Percentiles rank a stretch among this genome's conserved stretches.
phyloP scores from a whole-genome alignment of 768 basidiomycete genomes.

The Megacollybia marginata region DNA sequence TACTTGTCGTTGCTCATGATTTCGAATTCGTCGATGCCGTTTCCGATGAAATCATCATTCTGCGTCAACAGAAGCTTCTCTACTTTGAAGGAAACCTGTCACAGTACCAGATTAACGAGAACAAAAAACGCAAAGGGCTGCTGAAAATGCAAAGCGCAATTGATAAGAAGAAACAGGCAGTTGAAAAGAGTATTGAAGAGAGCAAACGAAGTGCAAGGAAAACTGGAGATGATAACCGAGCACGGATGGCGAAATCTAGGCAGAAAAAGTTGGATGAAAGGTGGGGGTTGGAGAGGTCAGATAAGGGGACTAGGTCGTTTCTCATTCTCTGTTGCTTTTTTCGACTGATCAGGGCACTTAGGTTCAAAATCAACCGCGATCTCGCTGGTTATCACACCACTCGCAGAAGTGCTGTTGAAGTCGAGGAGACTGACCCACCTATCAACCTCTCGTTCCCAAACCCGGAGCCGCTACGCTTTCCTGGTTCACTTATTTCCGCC shows the following conservation, averaged over 20 bases:
- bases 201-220: conserved; percentile 43
- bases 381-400: conserved; percentile 31
- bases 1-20: conserved; percentile 65
- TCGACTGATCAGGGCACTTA: conserved; percentile 14
- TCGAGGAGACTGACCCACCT: conserved; percentile 28
- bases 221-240: conserved; percentile 56
- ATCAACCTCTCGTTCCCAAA: conserved; percentile 27
- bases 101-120: conserved; percentile 37
- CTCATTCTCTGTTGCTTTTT: conserved; percentile 18
- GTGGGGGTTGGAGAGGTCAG: conserved; percentile 30
- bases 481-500: conserved; percentile 7
- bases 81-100: conserved; percentile 54
- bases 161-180: conserved; percentile 38
- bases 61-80: conserved; percentile 42
- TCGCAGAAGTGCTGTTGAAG: conserved; percentile 29
- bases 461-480: conserved; percentile 22
- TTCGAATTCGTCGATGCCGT: conserved; percentile 53
- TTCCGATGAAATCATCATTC: conserved; percentile 53
- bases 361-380: conserved; percentile 5
- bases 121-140: conserved; percentile 37
- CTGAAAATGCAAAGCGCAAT: conserved; percentile 34
- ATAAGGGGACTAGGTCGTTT: conserved; percentile 12
- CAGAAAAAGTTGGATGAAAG: conserved; percentile 48
- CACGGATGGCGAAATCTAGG: conserved; percentile 43
- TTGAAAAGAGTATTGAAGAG: conserved; percentile 48